Percentiles rank a stretch among this genome's conserved stretches.
phyloP scores from a whole-genome alignment of 2,329 filamentous ascomycete species.

The Trichoderma pleuroti region DNA sequence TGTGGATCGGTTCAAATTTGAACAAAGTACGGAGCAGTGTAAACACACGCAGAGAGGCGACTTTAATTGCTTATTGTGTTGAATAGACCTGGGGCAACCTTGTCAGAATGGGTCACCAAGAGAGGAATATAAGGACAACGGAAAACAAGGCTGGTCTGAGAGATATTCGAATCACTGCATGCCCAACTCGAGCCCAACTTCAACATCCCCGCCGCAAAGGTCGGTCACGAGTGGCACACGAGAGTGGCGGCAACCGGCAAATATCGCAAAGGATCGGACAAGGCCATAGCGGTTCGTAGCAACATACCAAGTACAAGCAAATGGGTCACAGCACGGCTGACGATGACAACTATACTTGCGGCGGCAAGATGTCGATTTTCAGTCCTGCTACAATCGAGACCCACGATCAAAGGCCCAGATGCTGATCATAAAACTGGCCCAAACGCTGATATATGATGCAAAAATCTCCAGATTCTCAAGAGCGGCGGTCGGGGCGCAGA shows the following conservation, averaged over 20 bases:
- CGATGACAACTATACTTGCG: background rate
- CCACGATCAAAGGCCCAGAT: background rate
- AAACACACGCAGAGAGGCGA: background rate
- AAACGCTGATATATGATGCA: constrained; percentile 3
- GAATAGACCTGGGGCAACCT: background rate
- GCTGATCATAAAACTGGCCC: background rate
- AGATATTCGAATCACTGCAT: constrained; percentile 4
- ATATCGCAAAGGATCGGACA: constrained; percentile 7
- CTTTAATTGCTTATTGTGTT: background rate
- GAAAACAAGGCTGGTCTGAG: background rate
- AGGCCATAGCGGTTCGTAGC: background rate
- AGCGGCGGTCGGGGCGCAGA: constrained; percentile 17
- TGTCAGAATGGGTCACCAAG: background rate
- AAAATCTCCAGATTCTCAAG: constrained; percentile 16
- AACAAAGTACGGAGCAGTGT: too few species aligned
- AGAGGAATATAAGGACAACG: background rate
- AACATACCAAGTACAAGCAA: background rate
- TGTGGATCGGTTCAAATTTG: background rate
- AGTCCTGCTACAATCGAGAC: background rate
- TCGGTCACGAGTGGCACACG: constrained; percentile 12
- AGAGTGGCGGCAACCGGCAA: constrained; percentile 12
- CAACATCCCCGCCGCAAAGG: constrained; percentile 10
- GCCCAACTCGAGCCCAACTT: constrained; percentile 15
- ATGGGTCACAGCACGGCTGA: background rate
- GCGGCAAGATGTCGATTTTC: background rate